Percentiles rank a stretch among this genome's conserved stretches.
Conservation (phyloP, 768 basidiomycete species). For the Boletus rex-veris region DNA sequence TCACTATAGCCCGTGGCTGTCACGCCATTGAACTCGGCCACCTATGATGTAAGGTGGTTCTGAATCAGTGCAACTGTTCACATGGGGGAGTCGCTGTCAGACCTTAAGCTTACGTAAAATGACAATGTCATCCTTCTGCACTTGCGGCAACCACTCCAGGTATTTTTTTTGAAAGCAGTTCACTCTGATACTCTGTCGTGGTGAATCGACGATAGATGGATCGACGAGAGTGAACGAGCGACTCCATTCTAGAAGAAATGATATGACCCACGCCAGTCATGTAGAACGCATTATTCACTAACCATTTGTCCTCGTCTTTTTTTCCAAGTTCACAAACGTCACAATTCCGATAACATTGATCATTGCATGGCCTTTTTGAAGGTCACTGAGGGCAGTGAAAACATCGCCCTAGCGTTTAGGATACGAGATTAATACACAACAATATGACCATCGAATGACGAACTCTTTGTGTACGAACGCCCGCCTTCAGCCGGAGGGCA, state of each 20-base stretch:
- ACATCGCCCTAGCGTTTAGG: constrained; percentile 22
- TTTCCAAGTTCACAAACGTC: constrained; percentile 7
- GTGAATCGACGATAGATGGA: constrained; percentile 38
- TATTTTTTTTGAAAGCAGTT: constrained; percentile 53
- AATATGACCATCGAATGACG: background rate
- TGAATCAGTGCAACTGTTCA: background rate
- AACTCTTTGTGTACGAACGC: constrained; percentile 28
- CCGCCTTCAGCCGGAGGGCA: constrained; percentile 14
- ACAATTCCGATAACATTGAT: constrained; percentile 35
- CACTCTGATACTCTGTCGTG: constrained; percentile 30
- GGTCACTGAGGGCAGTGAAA: constrained; percentile 19
- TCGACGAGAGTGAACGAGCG: constrained; percentile 49
- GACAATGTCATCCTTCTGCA: constrained; percentile 47
- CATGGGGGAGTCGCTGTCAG: background rate
- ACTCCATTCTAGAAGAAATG: constrained; percentile 41
- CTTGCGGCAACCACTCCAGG: constrained; percentile 48
- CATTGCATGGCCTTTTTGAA: constrained; percentile 10
- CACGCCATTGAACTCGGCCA: constrained; percentile 29
- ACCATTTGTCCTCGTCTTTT: constrained; percentile 27
- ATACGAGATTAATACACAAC: background rate
- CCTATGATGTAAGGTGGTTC: constrained; percentile 23
- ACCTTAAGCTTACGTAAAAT: constrained; percentile 53
- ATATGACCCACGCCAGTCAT: background rate
- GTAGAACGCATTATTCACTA: constrained; percentile 3
- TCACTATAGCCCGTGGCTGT: constrained; percentile 46